These are phyloP conservation scores for Cyberlindnera petersonii DNA, from an alignment of 805 yeast genomes.

Conservation along the genomic window DNA sequence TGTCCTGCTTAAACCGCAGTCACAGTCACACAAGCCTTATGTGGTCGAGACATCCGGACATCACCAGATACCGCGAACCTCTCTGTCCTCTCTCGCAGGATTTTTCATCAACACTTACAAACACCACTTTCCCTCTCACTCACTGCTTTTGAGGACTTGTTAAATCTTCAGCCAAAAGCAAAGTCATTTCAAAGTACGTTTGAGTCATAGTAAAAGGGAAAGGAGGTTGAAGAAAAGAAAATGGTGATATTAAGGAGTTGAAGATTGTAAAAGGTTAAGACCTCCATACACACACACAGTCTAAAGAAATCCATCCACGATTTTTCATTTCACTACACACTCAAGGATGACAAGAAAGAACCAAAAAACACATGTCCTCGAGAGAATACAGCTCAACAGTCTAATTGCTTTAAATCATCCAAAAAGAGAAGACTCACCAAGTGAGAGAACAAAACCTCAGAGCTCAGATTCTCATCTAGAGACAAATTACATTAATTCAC, in stretches of 20 bases:
- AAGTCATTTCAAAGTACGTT: constrained; percentile 13
- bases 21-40: no score
- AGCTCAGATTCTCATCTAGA: no score
- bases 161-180: constrained; percentile 9
- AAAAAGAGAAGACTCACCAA: no score
- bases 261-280: background rate
- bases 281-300: no score
- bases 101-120: constrained; percentile 7
- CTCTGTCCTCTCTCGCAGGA: constrained; percentile 6
- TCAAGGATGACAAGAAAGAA: background rate
- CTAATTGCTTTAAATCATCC: background rate
- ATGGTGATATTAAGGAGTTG: background rate
- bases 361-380: background rate
- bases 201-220: background rate
- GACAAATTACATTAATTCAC: background rate
- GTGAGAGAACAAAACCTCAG: no score
- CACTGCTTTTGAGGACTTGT: background rate
- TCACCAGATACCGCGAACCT: no score
- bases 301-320: no score
- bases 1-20: background rate
- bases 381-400: background rate
- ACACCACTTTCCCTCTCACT: no score
- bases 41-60: no score
- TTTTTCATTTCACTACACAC: background rate
- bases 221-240: background rate